Conservation (phyloP, 1,284 basidiomycete species). For the Sanghuangporus weigelae region DNA sequence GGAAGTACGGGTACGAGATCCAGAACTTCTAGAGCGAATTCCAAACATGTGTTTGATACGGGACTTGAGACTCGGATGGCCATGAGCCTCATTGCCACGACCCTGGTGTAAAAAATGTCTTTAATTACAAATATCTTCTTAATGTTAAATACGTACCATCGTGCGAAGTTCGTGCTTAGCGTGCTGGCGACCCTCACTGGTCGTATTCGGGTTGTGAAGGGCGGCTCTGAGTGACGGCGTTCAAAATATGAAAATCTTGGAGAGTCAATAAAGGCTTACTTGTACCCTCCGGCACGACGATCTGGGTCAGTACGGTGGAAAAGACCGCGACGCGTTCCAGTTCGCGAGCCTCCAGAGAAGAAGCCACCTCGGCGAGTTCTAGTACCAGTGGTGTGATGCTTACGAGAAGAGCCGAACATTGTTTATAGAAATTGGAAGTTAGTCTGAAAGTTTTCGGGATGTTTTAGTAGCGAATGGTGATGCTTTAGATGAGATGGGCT, state of each 20-base stretch:
- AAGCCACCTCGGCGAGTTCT: background rate
- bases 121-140: background rate
- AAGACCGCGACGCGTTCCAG: slow-evolving; percentile 10
- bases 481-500: background rate
- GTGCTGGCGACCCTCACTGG: slow-evolving; percentile 9
- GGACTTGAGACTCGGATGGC: slow-evolving; percentile 19
- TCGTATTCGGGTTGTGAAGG: slow-evolving; percentile 22
- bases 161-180: slow-evolving; percentile 19
- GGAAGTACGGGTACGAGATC: background rate
- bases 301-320: slow-evolving; percentile 20
- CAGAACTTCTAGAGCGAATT: slow-evolving; percentile 14
- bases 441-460: background rate
- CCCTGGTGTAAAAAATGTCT: slow-evolving; percentile 15
- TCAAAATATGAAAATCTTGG: background rate
- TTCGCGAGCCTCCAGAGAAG: background rate
- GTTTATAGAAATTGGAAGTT: background rate
- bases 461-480: background rate
- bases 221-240: slow-evolving; percentile 14
- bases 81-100: slow-evolving; percentile 20
- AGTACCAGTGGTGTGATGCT: slow-evolving; percentile 3
- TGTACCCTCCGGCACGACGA: slow-evolving; percentile 21
- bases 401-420: slow-evolving; percentile 15
- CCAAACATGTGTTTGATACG: slow-evolving; percentile 20
- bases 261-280: slow-evolving; percentile 10
- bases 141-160: slow-evolving; percentile 10